Base-by-base conservation (phyloP, 2,329 filamentous ascomycete species). In the Cercospora beticola region DNA sequence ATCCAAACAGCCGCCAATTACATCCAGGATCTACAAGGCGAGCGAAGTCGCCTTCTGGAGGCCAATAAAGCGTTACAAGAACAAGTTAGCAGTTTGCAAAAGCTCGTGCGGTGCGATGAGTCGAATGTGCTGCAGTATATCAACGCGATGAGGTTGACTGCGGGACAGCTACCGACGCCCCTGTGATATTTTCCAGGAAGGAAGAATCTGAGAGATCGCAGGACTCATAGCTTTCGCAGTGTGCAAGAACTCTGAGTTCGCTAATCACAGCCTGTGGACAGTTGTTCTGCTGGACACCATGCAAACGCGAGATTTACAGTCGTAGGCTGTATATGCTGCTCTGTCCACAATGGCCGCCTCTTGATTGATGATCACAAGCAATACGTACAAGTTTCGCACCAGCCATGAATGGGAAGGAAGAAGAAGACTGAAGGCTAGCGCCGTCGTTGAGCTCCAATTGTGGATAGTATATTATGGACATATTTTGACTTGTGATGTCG, bases 41-140 rank as follows among this genome's bases (percentile, higher is more conserved):
- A 83, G 66, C 81, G 80, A 72, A 78, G 78, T 70, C 74, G 74
- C 18, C 65, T 82, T 6, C 74, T 76, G 1, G 78, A 81, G 8
- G 80, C 82, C 67, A 82, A 82, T 46, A 76, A 78, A 58, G 66
- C 80, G 1, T 73, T 83, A 18, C 74, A 77, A 67, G 76, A 78
- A 16, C 76, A 81, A 28, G 76, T 83, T 59, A 80, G 79, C 66
- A 79, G 78, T 43, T 76, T 83, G 2, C 81, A 83, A 71, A 79
- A 80, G 36, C 74, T 83, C n/a, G 79, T 83, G 62, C 81, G 82
- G 68, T 83, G 82, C 67, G 80, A 83, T 40, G 82, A 83, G 23
- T 57, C 43, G 16, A 59, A 54, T 62, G 57, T 65, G 10, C 23
- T 65, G 46, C 57, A 65, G 57, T 68, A 68, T 36, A 21, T 68